phyloP scores from a whole-genome alignment of 108 stramenopile species.

The Aurantiochytrium sp. region DNA sequence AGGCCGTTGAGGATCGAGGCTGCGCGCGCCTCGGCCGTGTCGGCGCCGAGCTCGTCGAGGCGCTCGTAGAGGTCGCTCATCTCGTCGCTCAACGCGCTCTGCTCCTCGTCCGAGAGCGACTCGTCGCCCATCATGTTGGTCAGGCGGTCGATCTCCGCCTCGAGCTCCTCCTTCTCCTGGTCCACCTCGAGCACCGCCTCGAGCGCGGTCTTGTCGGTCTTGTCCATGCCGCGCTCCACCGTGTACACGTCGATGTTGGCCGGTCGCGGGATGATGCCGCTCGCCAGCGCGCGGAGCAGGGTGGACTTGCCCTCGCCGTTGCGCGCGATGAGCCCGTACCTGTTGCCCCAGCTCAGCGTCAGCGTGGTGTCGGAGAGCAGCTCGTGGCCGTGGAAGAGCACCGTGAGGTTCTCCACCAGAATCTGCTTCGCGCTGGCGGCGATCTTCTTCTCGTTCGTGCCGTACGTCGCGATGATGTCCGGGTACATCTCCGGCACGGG shows the following conservation, averaged over 20 bases:
- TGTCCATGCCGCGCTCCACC: slow-evolving; percentile 87
- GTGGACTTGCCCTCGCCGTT: slow-evolving; percentile 80
- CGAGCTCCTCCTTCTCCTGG: slow-evolving; percentile 75
- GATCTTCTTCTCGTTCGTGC: slow-evolving; percentile 14
- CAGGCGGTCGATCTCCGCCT: slow-evolving; percentile 81
- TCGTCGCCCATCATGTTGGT: slow-evolving; percentile 70
- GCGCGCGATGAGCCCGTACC: slow-evolving; percentile 71
- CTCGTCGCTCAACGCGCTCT: slow-evolving; percentile 66
- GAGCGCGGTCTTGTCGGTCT: slow-evolving; percentile 81
- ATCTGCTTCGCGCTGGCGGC: slow-evolving; percentile 82
- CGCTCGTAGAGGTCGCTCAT: slow-evolving; percentile 83
- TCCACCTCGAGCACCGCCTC: slow-evolving; percentile 98
- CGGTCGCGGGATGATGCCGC: slow-evolving; percentile 88
- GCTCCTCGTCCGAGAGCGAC: slow-evolving; percentile 76
- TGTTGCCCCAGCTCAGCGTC: slow-evolving; percentile 64
- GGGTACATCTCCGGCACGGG: slow-evolving; percentile 32
- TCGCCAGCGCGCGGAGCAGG: slow-evolving; percentile 80
- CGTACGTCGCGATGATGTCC: slow-evolving; percentile 36
- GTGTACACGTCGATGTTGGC: slow-evolving; percentile 91
- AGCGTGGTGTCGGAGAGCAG: slow-evolving; percentile 87
- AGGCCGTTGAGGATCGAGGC: slow-evolving; percentile 88
- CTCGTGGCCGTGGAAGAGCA: slow-evolving; percentile 81
- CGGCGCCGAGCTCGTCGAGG: slow-evolving; percentile 89
- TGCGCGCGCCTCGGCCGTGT: slow-evolving; percentile 92
- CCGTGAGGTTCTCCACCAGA: slow-evolving; percentile 84